Evolutionary conservation across 495 filamentous ascomycete genomes (phyloP).

Genomic region (Hypoxylon trugodes): DNA sequence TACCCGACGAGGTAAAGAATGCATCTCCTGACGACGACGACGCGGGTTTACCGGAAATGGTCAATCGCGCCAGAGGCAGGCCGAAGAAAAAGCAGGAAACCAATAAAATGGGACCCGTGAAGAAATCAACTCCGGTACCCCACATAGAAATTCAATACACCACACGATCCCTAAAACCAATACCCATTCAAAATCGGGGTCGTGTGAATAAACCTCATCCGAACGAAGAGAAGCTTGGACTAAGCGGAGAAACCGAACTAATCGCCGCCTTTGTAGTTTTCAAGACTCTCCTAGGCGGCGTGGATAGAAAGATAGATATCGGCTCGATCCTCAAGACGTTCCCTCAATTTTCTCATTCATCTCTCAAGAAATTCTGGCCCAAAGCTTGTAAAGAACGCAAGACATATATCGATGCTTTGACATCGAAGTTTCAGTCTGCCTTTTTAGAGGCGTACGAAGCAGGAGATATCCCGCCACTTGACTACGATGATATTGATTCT

Average conservation of each 20-base stretch:
- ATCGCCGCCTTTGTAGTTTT: conserved; percentile 78
- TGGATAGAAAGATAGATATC: conserved; percentile 77
- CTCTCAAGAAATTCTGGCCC: conserved; percentile 69
- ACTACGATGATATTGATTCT: conserved; percentile 72
- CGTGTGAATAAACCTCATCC: conserved; percentile 44
- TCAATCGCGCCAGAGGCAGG: conserved; percentile 5
- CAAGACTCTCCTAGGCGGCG: conserved; percentile 75
- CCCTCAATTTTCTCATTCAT: conserved; percentile 63
- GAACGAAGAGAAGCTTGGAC: conserved; percentile 46
- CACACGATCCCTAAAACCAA: conserved; percentile 49
- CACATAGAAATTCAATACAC: conserved; percentile 49
- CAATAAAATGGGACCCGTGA: neutral
- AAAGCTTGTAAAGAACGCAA: conserved; percentile 65
- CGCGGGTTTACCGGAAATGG: conserved; percentile 19
- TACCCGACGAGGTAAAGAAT: conserved; percentile 53
- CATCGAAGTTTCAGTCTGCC: conserved; percentile 75
- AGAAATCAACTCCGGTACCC: conserved; percentile 4
- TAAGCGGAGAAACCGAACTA: conserved; percentile 56
- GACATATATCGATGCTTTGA: conserved; percentile 71
- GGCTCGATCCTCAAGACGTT: conserved; percentile 72
- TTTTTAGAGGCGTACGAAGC: conserved; percentile 81
- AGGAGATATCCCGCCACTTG: conserved; percentile 70
- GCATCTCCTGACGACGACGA: conserved; percentile 33
- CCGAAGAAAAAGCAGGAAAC: neutral
- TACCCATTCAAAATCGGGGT: conserved; percentile 47